A percentile compares a stretch with the other conserved stretches of the same genome.
phyloP scores from a whole-genome alignment of 2,329 filamentous ascomycete genomes.

The Mycocentrospora acerina region DNA sequence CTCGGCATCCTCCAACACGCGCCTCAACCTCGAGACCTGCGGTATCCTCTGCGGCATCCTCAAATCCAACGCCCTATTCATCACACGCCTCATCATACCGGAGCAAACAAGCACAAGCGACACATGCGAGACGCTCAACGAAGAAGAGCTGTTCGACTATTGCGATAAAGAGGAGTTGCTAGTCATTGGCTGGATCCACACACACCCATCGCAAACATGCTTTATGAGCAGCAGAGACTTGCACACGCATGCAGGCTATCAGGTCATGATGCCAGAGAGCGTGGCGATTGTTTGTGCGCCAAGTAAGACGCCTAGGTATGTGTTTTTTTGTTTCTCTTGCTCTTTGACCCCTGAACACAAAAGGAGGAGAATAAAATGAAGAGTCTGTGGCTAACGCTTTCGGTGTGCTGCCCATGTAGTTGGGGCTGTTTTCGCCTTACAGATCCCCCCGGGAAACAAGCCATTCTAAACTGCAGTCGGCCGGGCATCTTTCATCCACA shows the following conservation, averaged over 20 bases:
- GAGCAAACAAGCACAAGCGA: slow-evolving; percentile 88
- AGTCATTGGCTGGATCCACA: slow-evolving; percentile 96
- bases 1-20: slow-evolving; percentile 75
- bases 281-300: slow-evolving; percentile 97
- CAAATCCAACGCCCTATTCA: slow-evolving; percentile 90
- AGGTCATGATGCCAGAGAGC: slow-evolving; percentile 94
- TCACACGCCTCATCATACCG: slow-evolving; percentile 84
- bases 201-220: slow-evolving; percentile 92
- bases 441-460: slow-evolving; percentile 83
- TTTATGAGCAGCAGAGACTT: slow-evolving; percentile 96
- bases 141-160: slow-evolving; percentile 82
- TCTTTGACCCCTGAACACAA: neutral
- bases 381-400: no score
- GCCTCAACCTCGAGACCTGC: slow-evolving; percentile 84
- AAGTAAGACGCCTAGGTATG: slow-evolving; percentile 72
- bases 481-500: slow-evolving; percentile 84
- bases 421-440: slow-evolving; percentile 93
- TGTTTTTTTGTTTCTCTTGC: slow-evolving; percentile 19
- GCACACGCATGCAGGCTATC: slow-evolving; percentile 92
- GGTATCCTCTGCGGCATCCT: slow-evolving; percentile 89
- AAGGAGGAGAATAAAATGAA: no score
- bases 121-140: slow-evolving; percentile 92
- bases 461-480: slow-evolving; percentile 78
- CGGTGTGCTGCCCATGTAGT: no score
- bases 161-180: slow-evolving; percentile 82